Evolutionary conservation across 139 green algal species (phyloP), one percentile per base, ranked within the genome.

Genomic region (Picochlorum costavermella): DNA sequence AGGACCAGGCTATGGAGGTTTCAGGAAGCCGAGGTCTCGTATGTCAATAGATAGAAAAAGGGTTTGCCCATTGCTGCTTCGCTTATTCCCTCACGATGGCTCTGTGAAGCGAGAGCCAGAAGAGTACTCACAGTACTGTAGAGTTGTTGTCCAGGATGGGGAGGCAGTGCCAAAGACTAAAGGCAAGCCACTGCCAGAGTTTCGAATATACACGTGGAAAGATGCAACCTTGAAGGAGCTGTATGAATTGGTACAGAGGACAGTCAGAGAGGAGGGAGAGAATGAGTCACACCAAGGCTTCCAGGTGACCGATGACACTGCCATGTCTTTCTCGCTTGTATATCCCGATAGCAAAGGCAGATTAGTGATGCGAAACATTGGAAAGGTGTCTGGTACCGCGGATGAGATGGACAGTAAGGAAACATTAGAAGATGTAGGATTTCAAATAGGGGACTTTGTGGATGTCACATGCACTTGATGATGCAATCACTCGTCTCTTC

Each of bases 161-260:
- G 33, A 40, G 5, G 0, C 8, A 40, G 33, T 40, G 33, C 23
- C 26, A 20, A 6, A 31, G 55, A 16, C 23, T 6, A 5, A 20
- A n/a, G n/a, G 9, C 12, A 20, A 33, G 20, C 56, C 26, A 6
- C 14, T 46, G n/a, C 64, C 71, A 5, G 81, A 88, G 57, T 58
- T 88, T 13, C 79, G 86, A 50, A 81, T 96, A 5, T 91, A 96
- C 86, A 97, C 90, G 0, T 97, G 90, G 90, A 78, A 77, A 69
- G 90, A 97, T 67, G 90, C 90, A n/a, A 90, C 81, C 2, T 74
- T 97, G 55, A 65, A 65, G 14, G 90, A 97, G 73, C 76, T 97
- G n/a, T 81, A 80, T 4, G 90, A 96, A 25, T 74, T 96, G 16
- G 75, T 97, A 1, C 88, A 93, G 68, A 84, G 94, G 60, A 86